Percentiles rank a stretch among this genome's conserved stretches.
Evolutionary conservation across 257 asterid species (phyloP).

Genomic region (Solanum piurae): DNA sequence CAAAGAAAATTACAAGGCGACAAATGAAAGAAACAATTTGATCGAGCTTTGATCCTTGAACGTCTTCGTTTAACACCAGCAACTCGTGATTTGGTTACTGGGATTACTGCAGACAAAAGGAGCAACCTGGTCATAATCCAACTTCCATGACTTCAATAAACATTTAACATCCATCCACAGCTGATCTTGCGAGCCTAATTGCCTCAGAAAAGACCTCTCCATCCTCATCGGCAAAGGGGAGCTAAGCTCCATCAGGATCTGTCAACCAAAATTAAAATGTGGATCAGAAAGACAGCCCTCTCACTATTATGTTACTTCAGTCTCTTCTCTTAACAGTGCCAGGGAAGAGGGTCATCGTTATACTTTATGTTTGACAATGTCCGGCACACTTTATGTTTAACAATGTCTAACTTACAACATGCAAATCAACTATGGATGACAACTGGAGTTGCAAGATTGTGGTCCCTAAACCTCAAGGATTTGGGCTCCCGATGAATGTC

Average conservation of each 20-base stretch:
- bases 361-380: background rate
- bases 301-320: background rate
- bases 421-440: background rate
- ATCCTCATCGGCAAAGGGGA: slow-evolving; percentile 1
- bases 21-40: background rate
- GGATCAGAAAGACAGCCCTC: background rate
- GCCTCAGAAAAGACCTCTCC: slow-evolving; percentile 1
- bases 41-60: background rate
- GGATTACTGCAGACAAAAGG: background rate
- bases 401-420: background rate
- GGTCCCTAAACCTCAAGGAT: background rate
- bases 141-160: background rate
- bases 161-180: background rate
- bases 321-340: background rate
- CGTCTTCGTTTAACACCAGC: background rate
- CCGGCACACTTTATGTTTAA: background rate
- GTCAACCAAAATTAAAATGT: background rate
- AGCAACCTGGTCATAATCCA: background rate
- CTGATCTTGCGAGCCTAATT: background rate
- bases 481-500: background rate
- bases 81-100: background rate
- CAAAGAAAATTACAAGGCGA: background rate
- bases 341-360: background rate
- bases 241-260: background rate
- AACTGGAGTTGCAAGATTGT: background rate